Conservation (phyloP, 192 early-diverging fungal genomes). For the Linnemannia zychae region DNA sequence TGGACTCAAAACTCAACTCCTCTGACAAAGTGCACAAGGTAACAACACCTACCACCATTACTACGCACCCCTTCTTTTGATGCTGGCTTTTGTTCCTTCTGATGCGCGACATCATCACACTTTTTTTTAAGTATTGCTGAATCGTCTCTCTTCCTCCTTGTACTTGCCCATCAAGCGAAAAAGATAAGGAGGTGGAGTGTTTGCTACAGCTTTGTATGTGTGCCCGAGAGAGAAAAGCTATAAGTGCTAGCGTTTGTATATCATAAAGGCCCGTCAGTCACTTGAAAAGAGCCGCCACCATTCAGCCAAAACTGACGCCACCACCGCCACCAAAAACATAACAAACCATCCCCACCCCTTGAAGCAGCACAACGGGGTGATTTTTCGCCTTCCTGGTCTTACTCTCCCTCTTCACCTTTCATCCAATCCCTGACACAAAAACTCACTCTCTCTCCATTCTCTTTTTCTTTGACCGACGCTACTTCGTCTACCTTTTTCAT, state of each 20-base stretch:
- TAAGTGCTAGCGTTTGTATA: neutral
- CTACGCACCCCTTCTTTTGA: neutral
- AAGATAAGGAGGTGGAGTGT: no score
- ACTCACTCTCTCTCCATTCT: neutral
- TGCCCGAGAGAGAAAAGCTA: neutral
- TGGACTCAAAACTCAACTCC: neutral
- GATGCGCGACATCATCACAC: neutral
- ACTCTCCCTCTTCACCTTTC: neutral
- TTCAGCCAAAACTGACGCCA: neutral
- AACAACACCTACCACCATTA: neutral
- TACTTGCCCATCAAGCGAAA: no score
- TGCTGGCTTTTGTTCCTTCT: neutral
- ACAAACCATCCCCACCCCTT: slow-evolving; percentile 10
- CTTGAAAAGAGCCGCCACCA: slow-evolving; percentile 12
- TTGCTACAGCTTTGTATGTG: neutral
- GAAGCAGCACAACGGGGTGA: neutral
- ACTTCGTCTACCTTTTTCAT: neutral
- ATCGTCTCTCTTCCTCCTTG: no score
- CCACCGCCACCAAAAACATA: slow-evolving; percentile 12
- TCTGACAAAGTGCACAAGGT: neutral
- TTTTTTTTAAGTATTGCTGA: neutral
- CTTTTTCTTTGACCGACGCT: no score
- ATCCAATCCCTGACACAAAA: neutral
- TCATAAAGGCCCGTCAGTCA: neutral
- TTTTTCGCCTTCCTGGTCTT: neutral